Base-by-base conservation (phyloP, 1,284 basidiomycete genomes). In the Papiliotrema laurentii region DNA sequence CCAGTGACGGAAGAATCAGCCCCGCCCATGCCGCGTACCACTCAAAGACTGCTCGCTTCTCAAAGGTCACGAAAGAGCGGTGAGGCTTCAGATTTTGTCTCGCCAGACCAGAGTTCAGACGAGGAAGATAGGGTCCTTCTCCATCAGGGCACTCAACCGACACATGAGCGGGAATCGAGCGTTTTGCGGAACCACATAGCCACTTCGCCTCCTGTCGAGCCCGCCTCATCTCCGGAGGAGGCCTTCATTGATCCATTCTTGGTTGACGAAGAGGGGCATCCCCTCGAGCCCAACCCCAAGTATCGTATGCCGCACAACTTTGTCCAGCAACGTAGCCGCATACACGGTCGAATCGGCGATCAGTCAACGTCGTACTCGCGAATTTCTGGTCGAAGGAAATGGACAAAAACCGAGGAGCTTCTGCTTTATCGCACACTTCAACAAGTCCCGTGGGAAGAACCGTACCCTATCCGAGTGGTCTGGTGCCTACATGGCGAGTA, bases 371-470 rank as follows among this genome's bases (percentile, higher is more conserved):
- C 2, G 3, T 69, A 67, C 47, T 49, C 42, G 26, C 58, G 66
- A 9, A 39, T 56, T 22, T 50, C 49, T 1, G 67, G 67, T 5
- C 34, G 26, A 3, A 50, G 55, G 2, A 53, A 50, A 25, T 71
- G 66, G 66, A 59, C 60, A 1, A 33, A 49, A 22, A 48, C 33
- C 4, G 62, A 71, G 45, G 53, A 48, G 33, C 25, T 67, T 4
- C 53, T 69, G 7, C 50, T 71, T 2, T 71, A 65, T 28, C 61
- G 69, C 5, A 63, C 62, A 1, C 49, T 71, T 3, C 69, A 71
- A 43, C 58, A 62, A 39, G 61, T 66, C 1, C 65, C 69, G 0
- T 18, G 61, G 42, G 35, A 26, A 3, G 61, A 64, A 27, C 45
- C 42, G 30, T 61, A 63, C 45, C 68, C 68, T 1, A 31, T 60